Evolutionary conservation across 1,284 basidiomycete genomes (phyloP), one percentile per base, ranked within the genome.

Genomic region (Singerocomus rubriflavus): DNA sequence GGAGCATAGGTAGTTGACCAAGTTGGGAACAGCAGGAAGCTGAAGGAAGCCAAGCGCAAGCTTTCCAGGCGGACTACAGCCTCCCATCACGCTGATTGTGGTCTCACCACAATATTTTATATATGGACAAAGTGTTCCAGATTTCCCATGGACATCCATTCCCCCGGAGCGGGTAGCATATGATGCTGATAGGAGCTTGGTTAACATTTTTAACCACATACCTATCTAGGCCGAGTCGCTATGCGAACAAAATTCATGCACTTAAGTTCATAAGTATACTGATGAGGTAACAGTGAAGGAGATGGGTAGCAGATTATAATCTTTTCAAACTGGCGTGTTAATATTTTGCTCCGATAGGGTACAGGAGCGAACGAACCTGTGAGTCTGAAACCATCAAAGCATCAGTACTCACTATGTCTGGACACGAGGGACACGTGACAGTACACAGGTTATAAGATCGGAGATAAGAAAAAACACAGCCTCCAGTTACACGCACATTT

Each of bases 1-100:
- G 62, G 10, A 68, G 57, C 66, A 65, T 68, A 16, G 27, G 44
- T 9, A 12, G 34, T 33, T 21, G 34, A 34, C 41, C 32, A 29
- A 33, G 25, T 26, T 16, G 44, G 39, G 27, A 42, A 16, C n/a
- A 34, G 42, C 16, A 13, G 33, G 26, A 34, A 5, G 30, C 36
- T 16, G 41, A 45, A 31, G 12, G 46, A 17, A 37, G 16, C 8
- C 11, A 47, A 42, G 41, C 14, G 17, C 34, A 32, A 32, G 26
- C 27, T 40, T 16, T 46, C 42, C 13, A 30, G 33, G 13, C n/a
- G 35, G 27, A 35, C 26, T 17, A 40, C 26, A 26, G 11, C 16
- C 10, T 50, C 42, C 17, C 44, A 50, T 55, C 40, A 44, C 27
- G 10, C 32, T 46, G 40, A 48, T 37, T 33, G 26, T 27, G 31